A percentile compares a stretch with the other conserved stretches of the same genome.
Conservation (phyloP, 306 rosid species). For the Trichosanthes cucumerina region DNA sequence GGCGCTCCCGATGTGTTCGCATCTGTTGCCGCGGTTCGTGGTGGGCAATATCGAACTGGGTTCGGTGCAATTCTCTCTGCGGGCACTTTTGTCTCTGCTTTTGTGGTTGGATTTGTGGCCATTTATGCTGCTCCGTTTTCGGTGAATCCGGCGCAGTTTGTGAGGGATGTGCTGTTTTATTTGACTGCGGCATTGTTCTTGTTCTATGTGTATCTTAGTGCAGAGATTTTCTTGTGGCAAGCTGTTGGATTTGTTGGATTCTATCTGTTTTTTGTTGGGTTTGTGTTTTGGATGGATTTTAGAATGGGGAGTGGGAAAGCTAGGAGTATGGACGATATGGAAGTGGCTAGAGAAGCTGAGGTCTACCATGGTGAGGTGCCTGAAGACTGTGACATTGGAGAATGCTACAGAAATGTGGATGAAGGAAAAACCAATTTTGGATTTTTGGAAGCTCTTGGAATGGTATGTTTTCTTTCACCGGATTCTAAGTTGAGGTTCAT, state of each 20-base stretch:
- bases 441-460: constrained; percentile 24
- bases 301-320: constrained; percentile 30
- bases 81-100: constrained; percentile 81
- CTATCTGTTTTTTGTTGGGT: constrained; percentile 66
- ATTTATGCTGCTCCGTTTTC: constrained; percentile 79
- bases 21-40: constrained; percentile 78
- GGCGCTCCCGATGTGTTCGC: constrained; percentile 89
- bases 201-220: constrained; percentile 79
- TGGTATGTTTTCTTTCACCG: constrained; percentile 33
- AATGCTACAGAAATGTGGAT: constrained; percentile 5
- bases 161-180: constrained; percentile 74
- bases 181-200: constrained; percentile 60
- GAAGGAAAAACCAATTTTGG: constrained; percentile 30
- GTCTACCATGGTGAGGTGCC: constrained; percentile 14
- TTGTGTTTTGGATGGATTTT: constrained; percentile 90
- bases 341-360: constrained; percentile 32
- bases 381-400: constrained; percentile 19
- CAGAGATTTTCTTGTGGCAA: constrained; percentile 93
- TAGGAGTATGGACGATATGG: constrained; percentile 19
- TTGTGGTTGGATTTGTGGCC: constrained; percentile 87
- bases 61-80: constrained; percentile 87
- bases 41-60: constrained; percentile 74
- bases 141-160: constrained; percentile 61
- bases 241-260: constrained; percentile 74
- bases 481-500: not conserved